A percentile compares a stretch with the other conserved stretches of the same genome.
phyloP scores from a whole-genome alignment of 2,329 filamentous ascomycete genomes.

The Aspergillus melleus region DNA sequence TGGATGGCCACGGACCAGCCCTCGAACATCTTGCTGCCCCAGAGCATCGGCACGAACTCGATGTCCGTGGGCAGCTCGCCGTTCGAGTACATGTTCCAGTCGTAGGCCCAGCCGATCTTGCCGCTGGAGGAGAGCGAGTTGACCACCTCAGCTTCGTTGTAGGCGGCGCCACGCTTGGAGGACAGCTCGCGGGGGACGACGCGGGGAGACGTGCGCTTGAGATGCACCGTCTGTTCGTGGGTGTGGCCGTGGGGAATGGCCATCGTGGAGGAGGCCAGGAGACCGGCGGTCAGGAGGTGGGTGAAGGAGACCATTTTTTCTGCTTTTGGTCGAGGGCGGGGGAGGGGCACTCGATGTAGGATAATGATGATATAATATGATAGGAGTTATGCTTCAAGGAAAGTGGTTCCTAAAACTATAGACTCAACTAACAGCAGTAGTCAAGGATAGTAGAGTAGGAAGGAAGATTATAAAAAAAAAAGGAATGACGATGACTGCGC shows the following conservation, averaged over 20 bases:
- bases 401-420: neutral
- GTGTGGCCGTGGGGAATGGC: constrained; percentile 29
- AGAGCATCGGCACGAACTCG: constrained; percentile 49
- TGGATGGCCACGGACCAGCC: constrained; percentile 37
- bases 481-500: neutral
- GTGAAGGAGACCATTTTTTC: constrained; percentile 42
- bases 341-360: no score
- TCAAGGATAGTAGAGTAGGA: neutral
- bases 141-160: constrained; percentile 40
- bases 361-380: no score
- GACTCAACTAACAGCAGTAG: no score
- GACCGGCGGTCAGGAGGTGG: constrained; percentile 30
- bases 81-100: constrained; percentile 40
- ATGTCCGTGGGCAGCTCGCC: constrained; percentile 33
- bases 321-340: neutral
- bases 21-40: constrained; percentile 39
- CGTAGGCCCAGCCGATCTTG: constrained; percentile 45
- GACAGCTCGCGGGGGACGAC: constrained; percentile 8
- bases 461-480: neutral
- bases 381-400: neutral
- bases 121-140: constrained; percentile 30
- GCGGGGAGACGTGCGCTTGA: constrained; percentile 2
- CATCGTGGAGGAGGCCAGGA: constrained; percentile 36
- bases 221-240: constrained; percentile 1
- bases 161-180: constrained; percentile 36